phyloP scores from a whole-genome alignment of 495 filamentous ascomycete species.

The Peziza echinospora region DNA sequence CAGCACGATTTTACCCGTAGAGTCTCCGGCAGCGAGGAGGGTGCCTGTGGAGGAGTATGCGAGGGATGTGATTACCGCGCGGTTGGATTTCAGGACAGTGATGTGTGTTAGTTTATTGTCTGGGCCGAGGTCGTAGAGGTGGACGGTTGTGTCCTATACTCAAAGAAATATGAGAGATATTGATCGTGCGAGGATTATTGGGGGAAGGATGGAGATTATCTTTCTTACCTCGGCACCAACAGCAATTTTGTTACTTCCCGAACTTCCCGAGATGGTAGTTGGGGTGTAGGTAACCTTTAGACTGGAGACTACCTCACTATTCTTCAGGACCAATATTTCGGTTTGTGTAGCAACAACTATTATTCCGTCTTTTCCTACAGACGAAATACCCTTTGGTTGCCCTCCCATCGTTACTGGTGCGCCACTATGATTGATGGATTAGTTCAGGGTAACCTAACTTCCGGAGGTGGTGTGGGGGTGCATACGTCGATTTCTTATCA shows the following conservation, averaged over 20 bases:
- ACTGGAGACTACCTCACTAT: conserved; percentile 34
- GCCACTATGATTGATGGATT: conserved; percentile 29
- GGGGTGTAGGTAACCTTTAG: conserved; percentile 36
- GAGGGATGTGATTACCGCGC: conserved; percentile 40
- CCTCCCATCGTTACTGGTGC: conserved; percentile 22
- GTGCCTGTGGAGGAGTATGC: conserved; percentile 56
- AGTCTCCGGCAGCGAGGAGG: conserved; percentile 57
- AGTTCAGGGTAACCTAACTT: conserved; percentile 17
- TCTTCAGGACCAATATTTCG: conserved; percentile 23
- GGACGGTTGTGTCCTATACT: conserved; percentile 37
- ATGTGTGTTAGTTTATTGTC: conserved; percentile 20
- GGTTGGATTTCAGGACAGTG: conserved; percentile 26
- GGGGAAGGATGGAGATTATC: not conserved
- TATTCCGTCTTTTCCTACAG: conserved; percentile 13
- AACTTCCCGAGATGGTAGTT: conserved; percentile 45
- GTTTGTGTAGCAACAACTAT: conserved; percentile 44
- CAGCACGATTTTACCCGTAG: conserved; percentile 65
- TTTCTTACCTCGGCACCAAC: conserved; percentile 36
- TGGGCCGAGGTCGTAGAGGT: conserved; percentile 29
- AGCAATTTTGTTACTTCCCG: conserved; percentile 34
- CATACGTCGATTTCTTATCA: conserved; percentile 36
- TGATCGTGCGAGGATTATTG: too few species aligned
- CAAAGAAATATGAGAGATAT: too few species aligned
- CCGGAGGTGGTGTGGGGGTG: conserved; percentile 25
- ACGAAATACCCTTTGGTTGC: conserved; percentile 31